phyloP scores from a whole-genome alignment of 108 stramenopile genomes.

The Aurantiochytrium sp. region DNA sequence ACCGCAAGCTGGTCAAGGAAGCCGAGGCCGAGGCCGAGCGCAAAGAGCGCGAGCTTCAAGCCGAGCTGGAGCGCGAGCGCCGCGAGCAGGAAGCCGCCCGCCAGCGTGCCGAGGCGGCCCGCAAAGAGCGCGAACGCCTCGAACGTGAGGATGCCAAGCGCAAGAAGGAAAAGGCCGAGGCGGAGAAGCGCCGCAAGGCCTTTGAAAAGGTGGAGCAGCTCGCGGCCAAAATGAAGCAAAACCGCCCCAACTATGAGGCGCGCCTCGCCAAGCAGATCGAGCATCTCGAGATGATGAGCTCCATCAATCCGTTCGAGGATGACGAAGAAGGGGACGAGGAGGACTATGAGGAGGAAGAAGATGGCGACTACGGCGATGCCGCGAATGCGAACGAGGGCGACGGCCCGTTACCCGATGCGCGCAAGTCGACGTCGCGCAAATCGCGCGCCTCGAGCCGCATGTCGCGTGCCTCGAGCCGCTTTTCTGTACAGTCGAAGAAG shows the following conservation, averaged over 20 bases:
- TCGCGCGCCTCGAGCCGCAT: no score
- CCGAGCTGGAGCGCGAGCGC: background rate
- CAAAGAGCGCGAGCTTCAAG: background rate
- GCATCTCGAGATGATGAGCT: background rate
- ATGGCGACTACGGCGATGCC: background rate
- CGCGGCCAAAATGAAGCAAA: background rate
- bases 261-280: background rate
- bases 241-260: background rate
- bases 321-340: background rate
- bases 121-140: background rate
- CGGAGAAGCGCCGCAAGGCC: background rate
- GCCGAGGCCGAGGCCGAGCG: background rate
- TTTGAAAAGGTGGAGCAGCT: constrained; percentile 13
- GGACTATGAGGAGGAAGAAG: background rate
- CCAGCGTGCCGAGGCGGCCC: background rate
- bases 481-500: no score
- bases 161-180: background rate
- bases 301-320: background rate
- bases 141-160: background rate
- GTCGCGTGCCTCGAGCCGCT: no score
- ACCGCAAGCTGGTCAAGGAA: background rate
- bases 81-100: background rate
- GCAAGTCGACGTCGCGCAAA: no score
- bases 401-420: no score
- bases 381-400: no score